These are phyloP conservation scores for Plasmopara halstedii DNA, from an alignment of 352 stramenopile species.

Conservation along the genomic window DNA sequence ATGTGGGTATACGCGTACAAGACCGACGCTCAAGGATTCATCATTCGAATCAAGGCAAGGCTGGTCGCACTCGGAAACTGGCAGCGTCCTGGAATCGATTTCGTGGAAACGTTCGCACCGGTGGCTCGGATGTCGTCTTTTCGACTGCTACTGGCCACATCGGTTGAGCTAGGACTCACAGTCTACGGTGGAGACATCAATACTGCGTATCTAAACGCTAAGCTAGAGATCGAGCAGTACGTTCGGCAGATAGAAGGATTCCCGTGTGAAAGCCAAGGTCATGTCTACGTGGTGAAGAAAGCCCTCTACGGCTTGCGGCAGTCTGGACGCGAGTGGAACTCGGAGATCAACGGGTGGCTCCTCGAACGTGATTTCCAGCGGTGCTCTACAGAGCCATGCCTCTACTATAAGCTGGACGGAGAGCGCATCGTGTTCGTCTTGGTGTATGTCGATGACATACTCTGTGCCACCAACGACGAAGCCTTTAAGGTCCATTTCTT, in stretches of 20 bases:
- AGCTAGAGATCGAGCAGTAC: not conserved
- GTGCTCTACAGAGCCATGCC: not conserved
- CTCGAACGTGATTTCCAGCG: not conserved
- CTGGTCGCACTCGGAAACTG: not conserved
- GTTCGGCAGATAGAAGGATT: not conserved
- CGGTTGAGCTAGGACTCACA: not conserved
- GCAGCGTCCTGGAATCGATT: not conserved
- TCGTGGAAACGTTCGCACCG: not conserved
- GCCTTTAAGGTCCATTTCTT: not conserved
- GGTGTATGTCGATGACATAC: conserved; percentile 1
- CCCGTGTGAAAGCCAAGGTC: not conserved
- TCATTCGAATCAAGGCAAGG: not conserved
- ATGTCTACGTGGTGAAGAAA: conserved; percentile 1
- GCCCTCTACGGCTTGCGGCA: not conserved
- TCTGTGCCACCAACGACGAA: not conserved
- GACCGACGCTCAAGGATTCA: not conserved
- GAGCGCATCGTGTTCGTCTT: not conserved
- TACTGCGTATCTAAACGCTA: not conserved
- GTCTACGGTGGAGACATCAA: conserved; percentile 1
- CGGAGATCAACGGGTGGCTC: not conserved
- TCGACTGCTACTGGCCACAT: not conserved
- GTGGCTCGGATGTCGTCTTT: conserved; percentile 6
- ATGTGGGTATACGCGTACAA: not conserved
- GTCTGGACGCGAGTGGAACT: conserved; percentile 1
- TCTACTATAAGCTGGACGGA: not conserved